Base-by-base conservation (phyloP, 768 basidiomycete species). In the Pleurotus giganteus region DNA sequence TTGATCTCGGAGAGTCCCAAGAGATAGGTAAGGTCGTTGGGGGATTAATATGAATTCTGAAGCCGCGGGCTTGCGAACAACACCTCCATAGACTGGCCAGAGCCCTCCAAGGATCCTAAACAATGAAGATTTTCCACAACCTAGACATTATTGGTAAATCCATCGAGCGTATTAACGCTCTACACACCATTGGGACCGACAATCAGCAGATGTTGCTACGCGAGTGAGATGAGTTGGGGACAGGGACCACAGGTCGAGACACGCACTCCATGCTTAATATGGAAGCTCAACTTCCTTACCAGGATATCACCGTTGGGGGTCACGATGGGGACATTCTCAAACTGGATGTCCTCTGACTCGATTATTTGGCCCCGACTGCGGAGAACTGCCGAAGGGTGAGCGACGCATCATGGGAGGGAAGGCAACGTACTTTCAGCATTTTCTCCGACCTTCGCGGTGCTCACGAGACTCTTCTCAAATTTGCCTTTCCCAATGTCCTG, bases 21-120 rank as follows among this genome's bases (percentile, higher is more conserved):
- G 76, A 1, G 89, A 91, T n/a, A 98, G 80, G 68, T 98, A 98
- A 2, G 96, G 96, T 31, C 96, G 79, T 68, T 99, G 96, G 19
- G 96, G 96, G 56, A 99, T 96, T 56, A 98, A 78, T 39, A 95
- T 92, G 67, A 99, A 98, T 55, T 94, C 83, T 4, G 83, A 81
- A 4, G 92, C 86, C 5, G 88, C 81, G 0, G 96, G 96, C 69
- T 98, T 97, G 61, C 87, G 84, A 13, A 99, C 94, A 27, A 83
- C 76, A 3, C 96, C 96, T 7, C 94, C 78, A 61, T 78, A 79
- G 0, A 78, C 88, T 0, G 94, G 94, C 94, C 94, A 97, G n/a
- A 98, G 80, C 19, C 94, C 95, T 21, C 94, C 95, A 1, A 98
- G 74, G 44, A 98, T 95, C n/a, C 96, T 85, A 79, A 98, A 98